Conservation (phyloP, 192 early-diverging fungal genomes). For the Paraglomus occultum region DNA sequence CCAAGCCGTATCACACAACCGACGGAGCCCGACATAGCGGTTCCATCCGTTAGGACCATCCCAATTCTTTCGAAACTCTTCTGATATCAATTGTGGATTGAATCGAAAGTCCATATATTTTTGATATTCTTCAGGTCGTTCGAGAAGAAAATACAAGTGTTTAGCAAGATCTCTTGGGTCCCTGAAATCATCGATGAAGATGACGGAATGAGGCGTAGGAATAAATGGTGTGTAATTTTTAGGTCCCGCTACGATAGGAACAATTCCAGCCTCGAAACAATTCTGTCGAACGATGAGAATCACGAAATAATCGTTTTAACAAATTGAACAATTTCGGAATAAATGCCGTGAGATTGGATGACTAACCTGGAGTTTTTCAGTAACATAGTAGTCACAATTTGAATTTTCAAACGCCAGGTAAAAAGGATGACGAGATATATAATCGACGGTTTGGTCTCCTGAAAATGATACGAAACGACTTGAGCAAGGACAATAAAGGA, state of each 20-base stretch:
- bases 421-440: conserved; percentile 32
- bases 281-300: neutral
- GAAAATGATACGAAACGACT: too few relatives aligned
- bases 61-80: conserved; percentile 6
- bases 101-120: conserved; percentile 22
- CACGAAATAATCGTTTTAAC: neutral
- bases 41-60: neutral
- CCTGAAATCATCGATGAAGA: conserved; percentile 34
- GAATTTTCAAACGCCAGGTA: conserved; percentile 36
- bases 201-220: conserved; percentile 28
- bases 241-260: conserved; percentile 38
- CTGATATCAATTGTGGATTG: neutral
- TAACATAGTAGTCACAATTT: conserved; percentile 39
- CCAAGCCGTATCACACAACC: too few relatives aligned
- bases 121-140: conserved; percentile 19
- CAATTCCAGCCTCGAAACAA: conserved; percentile 24
- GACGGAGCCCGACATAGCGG: neutral
- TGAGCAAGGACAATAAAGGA: neutral
- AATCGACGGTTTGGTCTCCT: neutral
- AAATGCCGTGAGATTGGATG: neutral
- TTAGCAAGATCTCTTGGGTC: conserved; percentile 26
- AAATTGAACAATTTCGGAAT: neutral
- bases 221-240: conserved; percentile 34
- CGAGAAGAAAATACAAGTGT: conserved; percentile 18
- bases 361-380: conserved; percentile 31